Conservation (phyloP, 2,329 filamentous ascomycete genomes). For the Paecilomyces dactylethromorphus region DNA sequence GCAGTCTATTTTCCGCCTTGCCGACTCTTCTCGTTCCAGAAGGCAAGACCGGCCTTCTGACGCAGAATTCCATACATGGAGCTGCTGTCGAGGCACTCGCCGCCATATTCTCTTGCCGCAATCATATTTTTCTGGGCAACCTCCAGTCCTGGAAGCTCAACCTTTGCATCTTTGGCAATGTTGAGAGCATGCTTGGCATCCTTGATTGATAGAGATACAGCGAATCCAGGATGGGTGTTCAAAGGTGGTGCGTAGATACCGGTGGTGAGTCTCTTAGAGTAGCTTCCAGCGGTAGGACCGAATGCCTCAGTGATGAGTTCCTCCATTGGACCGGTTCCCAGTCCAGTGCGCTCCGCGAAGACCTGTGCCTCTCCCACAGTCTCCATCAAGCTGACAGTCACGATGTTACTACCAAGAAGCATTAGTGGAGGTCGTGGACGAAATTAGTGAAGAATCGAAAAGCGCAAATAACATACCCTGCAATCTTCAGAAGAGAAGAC, state of each 20-base stretch:
- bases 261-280: constrained; percentile 38
- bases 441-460: background rate
- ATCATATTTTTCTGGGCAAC: constrained; percentile 30
- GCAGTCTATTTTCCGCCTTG: constrained; percentile 1
- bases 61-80: constrained; percentile 32
- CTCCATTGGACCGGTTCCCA: constrained; percentile 37
- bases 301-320: constrained; percentile 39
- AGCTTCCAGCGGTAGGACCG: constrained; percentile 35
- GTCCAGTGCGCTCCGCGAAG: constrained; percentile 40
- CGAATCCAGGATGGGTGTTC: constrained; percentile 28
- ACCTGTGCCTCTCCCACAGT: constrained; percentile 41
- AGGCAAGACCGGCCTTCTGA: constrained; percentile 28
- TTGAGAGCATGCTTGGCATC: constrained; percentile 28
- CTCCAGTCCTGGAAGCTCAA: constrained; percentile 26
- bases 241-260: constrained; percentile 36
- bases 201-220: constrained; percentile 31
- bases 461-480: constrained; percentile 22
- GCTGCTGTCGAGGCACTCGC: constrained; percentile 32
- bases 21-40: constrained; percentile 34
- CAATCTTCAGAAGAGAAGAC: constrained; percentile 39
- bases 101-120: constrained; percentile 27
- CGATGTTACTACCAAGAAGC: constrained; percentile 28
- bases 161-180: constrained; percentile 24
- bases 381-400: constrained; percentile 40
- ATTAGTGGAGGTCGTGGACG: background rate